A percentile compares a stretch with the other conserved stretches of the same genome.
These are phyloP conservation scores for Sarocladiaceae sp. DNA, from an alignment of 2,329 filamentous ascomycete species.

Conservation along the genomic window DNA sequence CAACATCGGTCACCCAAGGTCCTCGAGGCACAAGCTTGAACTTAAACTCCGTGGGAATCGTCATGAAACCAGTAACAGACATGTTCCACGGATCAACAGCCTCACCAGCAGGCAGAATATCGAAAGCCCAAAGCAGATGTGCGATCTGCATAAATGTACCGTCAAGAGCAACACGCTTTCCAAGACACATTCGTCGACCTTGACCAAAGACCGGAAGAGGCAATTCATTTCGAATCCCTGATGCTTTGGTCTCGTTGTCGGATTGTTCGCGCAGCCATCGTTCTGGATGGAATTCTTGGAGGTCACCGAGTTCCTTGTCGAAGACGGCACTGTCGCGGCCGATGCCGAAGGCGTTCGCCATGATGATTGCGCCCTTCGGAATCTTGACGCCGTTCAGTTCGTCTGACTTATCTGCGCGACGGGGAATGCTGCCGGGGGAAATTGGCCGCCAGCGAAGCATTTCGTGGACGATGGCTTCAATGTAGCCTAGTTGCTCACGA, in stretches of 20 bases:
- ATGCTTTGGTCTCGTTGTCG: background rate
- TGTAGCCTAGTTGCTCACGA: slow-evolving; percentile 22
- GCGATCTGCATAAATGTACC: slow-evolving; percentile 19
- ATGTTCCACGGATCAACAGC: slow-evolving; percentile 15
- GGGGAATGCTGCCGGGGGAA: slow-evolving; percentile 16
- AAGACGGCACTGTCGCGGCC: slow-evolving; percentile 27
- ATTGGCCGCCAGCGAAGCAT: slow-evolving; percentile 25
- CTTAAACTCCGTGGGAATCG: slow-evolving; percentile 7
- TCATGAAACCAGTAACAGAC: slow-evolving; percentile 12
- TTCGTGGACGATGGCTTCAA: slow-evolving; percentile 27
- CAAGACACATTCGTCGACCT: slow-evolving; percentile 24
- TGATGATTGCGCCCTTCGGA: slow-evolving; percentile 32
- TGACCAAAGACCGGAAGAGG: slow-evolving; percentile 39
- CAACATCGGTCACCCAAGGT: background rate
- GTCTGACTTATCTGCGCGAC: slow-evolving; percentile 29
- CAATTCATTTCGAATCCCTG: slow-evolving; percentile 18
- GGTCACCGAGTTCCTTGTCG: slow-evolving; percentile 27
- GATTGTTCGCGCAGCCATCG: background rate
- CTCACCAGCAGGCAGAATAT: slow-evolving; percentile 25
- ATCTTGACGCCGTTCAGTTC: slow-evolving; percentile 18
- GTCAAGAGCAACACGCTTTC: slow-evolving; percentile 42
- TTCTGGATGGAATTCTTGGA: slow-evolving; percentile 12
- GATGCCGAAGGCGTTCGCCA: slow-evolving; percentile 36
- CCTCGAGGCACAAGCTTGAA: slow-evolving; percentile 10
- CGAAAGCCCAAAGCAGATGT: slow-evolving; percentile 46